Evolutionary conservation across 495 filamentous ascomycete genomes (phyloP), one percentile per base, ranked within the genome.

Genomic region (Penicillium atrosanguineum): DNA sequence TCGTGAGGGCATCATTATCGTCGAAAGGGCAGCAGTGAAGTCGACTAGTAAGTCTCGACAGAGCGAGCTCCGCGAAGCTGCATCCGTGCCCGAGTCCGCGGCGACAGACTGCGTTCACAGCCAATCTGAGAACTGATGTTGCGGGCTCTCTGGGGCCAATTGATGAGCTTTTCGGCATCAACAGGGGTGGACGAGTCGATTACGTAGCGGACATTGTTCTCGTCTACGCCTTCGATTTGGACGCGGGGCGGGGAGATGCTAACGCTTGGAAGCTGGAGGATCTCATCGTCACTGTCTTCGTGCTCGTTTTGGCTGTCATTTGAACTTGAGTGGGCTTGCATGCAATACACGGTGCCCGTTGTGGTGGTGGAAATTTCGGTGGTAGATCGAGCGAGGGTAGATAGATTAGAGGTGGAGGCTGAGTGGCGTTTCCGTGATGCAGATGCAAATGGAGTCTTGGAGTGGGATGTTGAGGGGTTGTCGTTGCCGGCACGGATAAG

Each of bases 191-290:
- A 57, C 16, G 66, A 61, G 21, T 68, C 65, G 11, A 72, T 61
- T 28, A 70, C 50, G 40, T 72, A 72, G 39, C 61, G 58, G 7
- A 72, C 69, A 44, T 72, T 72, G 43, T 75, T 72, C 34, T 68
- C 63, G 28, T 75, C 74, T 11, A 75, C 68, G 11, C 67, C 65
- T 25, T 73, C 65, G 34, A 74, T 67, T 25, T 69, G 67, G 7
- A 70, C 59, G 7, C 59, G 65, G 6, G 71, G 71, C 15, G 62
- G 53, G 3, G 53, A 48, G 0, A 56, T 46, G 9, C 23, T 58
- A 19, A 68, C 53, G 28, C 69, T 72, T 9, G 73, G 73, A 6
- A 76, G 62, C 9, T 72, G 67, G 37, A 74, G 67, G 41, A 76
- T 69, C 7, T 74, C 71, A 45, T 71, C 68, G 36, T 76, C 72